Evolutionary conservation across 2,329 filamentous ascomycete species (phyloP), one percentile per base, ranked within the genome.

Genomic region (Fusarium sp.): DNA sequence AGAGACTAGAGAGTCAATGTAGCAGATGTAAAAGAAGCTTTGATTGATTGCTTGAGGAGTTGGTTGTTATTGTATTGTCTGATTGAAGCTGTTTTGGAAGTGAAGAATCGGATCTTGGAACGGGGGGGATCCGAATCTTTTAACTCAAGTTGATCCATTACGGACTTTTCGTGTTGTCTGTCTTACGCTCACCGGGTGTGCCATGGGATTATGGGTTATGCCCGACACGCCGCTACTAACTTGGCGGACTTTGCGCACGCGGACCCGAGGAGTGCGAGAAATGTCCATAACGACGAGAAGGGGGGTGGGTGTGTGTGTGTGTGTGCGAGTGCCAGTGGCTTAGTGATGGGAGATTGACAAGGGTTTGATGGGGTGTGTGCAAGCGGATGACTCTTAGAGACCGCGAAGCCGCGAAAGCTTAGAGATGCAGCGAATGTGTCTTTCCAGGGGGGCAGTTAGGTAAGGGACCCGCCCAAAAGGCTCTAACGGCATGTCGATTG

Each of bases 191-290:
- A 22, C 46, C 32, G 51, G 51, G 51, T 43, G 65, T 68, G 64
- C 60, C 65, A 65, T 70, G 67, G 67, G 50, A 73, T 67, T 67
- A 68, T 66, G 68, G 62, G 71, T 73, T 73, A 73, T 73, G 73
- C 60, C 73, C 68, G 62, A 65, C 63, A 62, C 64, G 67, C 70
- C 62, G 67, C 68, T 66, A 37, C 35, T 17, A 11, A 37, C 35
- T n/a, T 70, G 49, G 71, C 76, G 76, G 76, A 77, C 66, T 78
- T 77, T 77, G 75, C 66, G 61, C 67, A 70, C 69, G 72, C 74
- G 73, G 73, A 66, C 75, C 75, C 75, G 75, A 75, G 71, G 66
- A 73, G 71, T 68, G 67, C 70, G 63, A 68, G 65, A 67, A 63
- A 64, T 61, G 53, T 50, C 51, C 53, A 55, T 45, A 32, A 40